A percentile compares a stretch with the other conserved stretches of the same genome.
Evolutionary conservation across 805 yeast species (phyloP).

Genomic region (Myxozyma sirexii): DNA sequence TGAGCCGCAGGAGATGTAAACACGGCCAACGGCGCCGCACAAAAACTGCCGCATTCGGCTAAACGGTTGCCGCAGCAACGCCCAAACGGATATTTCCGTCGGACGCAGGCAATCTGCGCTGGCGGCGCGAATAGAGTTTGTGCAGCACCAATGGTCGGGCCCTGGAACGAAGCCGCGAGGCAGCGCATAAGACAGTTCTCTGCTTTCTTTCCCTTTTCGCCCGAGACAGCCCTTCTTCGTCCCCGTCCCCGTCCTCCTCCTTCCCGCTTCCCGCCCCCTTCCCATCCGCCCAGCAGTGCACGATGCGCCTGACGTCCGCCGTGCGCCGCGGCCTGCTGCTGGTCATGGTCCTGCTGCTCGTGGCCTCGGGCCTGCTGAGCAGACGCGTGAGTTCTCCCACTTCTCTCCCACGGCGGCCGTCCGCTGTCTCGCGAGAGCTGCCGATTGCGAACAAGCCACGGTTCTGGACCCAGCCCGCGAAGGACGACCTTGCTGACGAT

Average conservation of each 20-base stretch:
- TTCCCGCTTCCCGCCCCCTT: background rate
- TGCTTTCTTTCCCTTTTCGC: background rate
- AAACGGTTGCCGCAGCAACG: background rate
- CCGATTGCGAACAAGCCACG: background rate
- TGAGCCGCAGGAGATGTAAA: too few species aligned
- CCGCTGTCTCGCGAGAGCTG: background rate
- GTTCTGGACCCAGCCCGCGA: background rate
- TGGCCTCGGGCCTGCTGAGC: slow-evolving; percentile 4
- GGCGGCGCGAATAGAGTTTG: slow-evolving; percentile 3
- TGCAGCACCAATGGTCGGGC: slow-evolving; percentile 4
- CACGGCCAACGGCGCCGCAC: too few species aligned
- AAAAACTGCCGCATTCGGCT: too few species aligned
- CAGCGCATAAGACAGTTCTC: background rate
- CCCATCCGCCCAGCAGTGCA: background rate
- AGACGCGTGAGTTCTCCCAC: slow-evolving; percentile 22
- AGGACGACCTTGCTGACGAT: too few species aligned
- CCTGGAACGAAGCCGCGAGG: background rate
- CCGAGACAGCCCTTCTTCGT: background rate
- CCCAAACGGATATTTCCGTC: background rate
- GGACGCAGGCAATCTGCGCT: background rate
- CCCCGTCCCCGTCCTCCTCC: background rate
- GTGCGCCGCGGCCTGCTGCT: slow-evolving; percentile 23
- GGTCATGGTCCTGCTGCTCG: slow-evolving; percentile 10
- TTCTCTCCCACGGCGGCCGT: slow-evolving; percentile 4
- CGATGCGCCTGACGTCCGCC: slow-evolving; percentile 16